A percentile compares a stretch with the other conserved stretches of the same genome.
These are phyloP conservation scores for Spergularia marina DNA, from an alignment of 148 eudicot genomes.

Conservation along the genomic window DNA sequence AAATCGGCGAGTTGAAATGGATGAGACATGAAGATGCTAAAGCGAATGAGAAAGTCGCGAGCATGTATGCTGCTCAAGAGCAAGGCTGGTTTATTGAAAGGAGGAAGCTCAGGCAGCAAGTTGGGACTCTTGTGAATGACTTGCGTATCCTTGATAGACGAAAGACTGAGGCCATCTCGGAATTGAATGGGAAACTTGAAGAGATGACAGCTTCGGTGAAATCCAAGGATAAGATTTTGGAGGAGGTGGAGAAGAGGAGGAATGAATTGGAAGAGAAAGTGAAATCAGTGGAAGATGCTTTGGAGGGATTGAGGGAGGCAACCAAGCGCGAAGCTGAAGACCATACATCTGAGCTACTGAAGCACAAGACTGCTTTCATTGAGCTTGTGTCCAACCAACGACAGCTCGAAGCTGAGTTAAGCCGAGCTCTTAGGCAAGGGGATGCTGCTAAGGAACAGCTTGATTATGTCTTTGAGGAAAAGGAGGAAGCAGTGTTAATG, in stretches of 20 bases:
- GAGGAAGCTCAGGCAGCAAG: constrained; percentile 58
- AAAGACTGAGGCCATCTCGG: constrained; percentile 42
- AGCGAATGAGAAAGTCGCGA: constrained; percentile 87
- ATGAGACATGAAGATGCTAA: constrained; percentile 77
- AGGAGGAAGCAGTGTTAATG: constrained; percentile 68
- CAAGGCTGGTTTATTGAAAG: constrained; percentile 79
- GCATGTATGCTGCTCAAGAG: constrained; percentile 75
- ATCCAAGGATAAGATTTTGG: constrained; percentile 52
- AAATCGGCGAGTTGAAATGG: constrained; percentile 52
- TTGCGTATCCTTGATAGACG: constrained; percentile 43
- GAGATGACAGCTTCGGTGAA: constrained; percentile 42
- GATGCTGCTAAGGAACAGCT: constrained; percentile 69
- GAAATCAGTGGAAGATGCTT: constrained; percentile 32
- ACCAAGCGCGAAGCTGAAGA: constrained; percentile 52
- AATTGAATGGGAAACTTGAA: constrained; percentile 50
- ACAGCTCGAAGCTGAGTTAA: constrained; percentile 83
- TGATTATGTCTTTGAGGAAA: constrained; percentile 57
- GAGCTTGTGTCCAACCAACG: constrained; percentile 88
- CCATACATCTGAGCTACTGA: constrained; percentile 59
- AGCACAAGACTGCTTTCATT: constrained; percentile 78
- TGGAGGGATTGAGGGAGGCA: constrained; percentile 58
- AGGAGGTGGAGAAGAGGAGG: constrained; percentile 50
- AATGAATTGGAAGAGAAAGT: constrained; percentile 55
- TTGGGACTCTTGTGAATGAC: constrained; percentile 58
- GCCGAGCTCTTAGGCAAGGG: constrained; percentile 68